Percentiles rank a stretch among this genome's conserved stretches.
These are phyloP conservation scores for Fusarium sp. DNA, from an alignment of 2,329 filamentous ascomycete species.

Conservation along the genomic window DNA sequence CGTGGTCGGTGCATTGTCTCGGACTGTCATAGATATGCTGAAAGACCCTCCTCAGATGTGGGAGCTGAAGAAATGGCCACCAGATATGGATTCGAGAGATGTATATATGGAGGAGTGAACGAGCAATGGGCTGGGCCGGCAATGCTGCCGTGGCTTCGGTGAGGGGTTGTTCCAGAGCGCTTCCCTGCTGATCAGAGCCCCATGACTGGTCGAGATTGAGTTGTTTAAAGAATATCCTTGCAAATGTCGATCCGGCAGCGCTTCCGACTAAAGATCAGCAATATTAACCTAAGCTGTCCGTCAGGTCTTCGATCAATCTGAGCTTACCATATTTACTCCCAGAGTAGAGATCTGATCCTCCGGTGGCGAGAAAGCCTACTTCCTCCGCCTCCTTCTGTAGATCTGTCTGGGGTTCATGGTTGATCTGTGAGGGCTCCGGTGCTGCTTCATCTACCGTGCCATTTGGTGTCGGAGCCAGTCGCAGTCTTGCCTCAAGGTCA, in stretches of 20 bases:
- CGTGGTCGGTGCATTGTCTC: accelerated
- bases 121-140: background rate
- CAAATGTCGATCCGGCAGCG: conserved; percentile 8
- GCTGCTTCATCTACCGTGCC: background rate
- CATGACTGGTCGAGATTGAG: background rate
- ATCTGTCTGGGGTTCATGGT: background rate
- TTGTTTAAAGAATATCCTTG: conserved; percentile 13
- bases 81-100: background rate
- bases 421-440: background rate
- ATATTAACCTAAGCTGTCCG: background rate
- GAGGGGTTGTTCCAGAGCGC: background rate
- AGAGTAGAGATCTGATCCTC: background rate
- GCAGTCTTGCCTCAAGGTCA: background rate
- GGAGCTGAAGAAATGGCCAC: conserved; percentile 6
- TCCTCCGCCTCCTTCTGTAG: conserved; percentile 10
- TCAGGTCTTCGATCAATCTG: too few species aligned
- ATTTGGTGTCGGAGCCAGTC: background rate
- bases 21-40: background rate
- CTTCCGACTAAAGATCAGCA: background rate
- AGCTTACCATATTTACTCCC: conserved; percentile 1
- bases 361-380: background rate
- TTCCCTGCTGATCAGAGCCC: accelerated
- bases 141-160: background rate
- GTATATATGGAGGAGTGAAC: background rate
- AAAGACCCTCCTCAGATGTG: background rate